Evolutionary conservation across 2,329 filamentous ascomycete species (phyloP), one percentile per base, ranked within the genome.

Genomic region (Nannizziopsis arthrosporioides): DNA sequence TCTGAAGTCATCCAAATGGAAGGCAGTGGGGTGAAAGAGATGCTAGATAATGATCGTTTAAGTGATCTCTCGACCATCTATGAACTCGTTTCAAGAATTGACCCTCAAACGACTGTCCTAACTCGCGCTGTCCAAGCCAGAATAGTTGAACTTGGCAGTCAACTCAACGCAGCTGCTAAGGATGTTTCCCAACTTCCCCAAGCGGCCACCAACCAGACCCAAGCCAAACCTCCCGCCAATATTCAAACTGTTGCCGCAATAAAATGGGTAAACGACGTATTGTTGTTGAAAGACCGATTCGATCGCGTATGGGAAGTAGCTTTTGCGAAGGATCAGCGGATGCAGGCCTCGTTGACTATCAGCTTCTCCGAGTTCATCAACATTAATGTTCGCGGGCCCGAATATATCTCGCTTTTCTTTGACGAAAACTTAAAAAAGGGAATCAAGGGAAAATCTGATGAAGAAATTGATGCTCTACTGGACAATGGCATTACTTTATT

Each of bases 351-450:
- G 0, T 73, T 96, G 19, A 89, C 86, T 1, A 82, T 82, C 60
- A 94, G 88, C 61, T 94, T 95, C 58, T 77, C 85, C 1, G 84
- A 93, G 12, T 94, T 96, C 58, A 94, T 98, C 73, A 96, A 95
- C 63, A 68, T 80, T n/a, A 95, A 94, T 61, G 66, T 72, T 11
- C 81, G 89, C 53, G 84, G 84, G 57, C 86, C 90, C 1, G 92
- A 98, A 61, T 94, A 87, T 61, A 83, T 96, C 5, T 98, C 92
- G 0, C 75, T 98, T 0, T 98, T 94, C 67, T 94, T 98, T 50
- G 92, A 98, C 58, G 90, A 96, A 59, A 94, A 89, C 60, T 77
- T 98, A 59, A 94, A 94, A 69, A 85, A 90, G 57, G 89, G 89
- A 3, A 85, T 94, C 63, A 89, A 88, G 61, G 88, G 88, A 53